A percentile compares a stretch with the other conserved stretches of the same genome.
Conservation (phyloP, 148 eudicot genomes). For the Polygonum maritimum region DNA sequence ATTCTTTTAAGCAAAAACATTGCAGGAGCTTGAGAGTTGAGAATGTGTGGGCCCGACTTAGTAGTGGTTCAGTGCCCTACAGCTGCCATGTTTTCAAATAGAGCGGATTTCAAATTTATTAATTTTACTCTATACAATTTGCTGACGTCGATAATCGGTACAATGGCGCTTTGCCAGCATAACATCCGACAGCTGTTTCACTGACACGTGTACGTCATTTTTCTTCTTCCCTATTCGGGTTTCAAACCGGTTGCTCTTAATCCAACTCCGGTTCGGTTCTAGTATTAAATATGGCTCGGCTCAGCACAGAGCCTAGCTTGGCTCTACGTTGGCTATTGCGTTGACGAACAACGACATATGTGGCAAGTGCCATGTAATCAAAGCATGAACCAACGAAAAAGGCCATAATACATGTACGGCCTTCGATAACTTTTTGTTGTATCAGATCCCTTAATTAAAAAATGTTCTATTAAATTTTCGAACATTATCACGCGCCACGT, state of each 20-base stretch:
- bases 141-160: background rate
- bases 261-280: background rate
- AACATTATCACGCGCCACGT: too few species aligned
- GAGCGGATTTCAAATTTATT: constrained; percentile 40
- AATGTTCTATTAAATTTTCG: too few species aligned
- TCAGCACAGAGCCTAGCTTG: background rate
- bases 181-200: constrained; percentile 43
- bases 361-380: too few species aligned
- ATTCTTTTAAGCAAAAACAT: too few species aligned
- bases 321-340: background rate
- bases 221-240: constrained; percentile 13
- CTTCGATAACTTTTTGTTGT: too few species aligned
- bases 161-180: constrained; percentile 25
- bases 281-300: background rate
- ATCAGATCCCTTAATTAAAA: too few species aligned
- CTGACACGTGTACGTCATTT: constrained; percentile 45
- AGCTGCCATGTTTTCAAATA: background rate
- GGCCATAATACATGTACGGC: too few species aligned
- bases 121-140: too few species aligned
- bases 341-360: background rate
- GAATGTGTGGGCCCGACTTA: background rate
- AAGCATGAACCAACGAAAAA: too few species aligned
- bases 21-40: too few species aligned
- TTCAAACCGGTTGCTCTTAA: background rate
- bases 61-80: background rate